Evolutionary conservation across 2,329 filamentous ascomycete genomes (phyloP).

Genomic region (Colletotrichum liriopes): DNA sequence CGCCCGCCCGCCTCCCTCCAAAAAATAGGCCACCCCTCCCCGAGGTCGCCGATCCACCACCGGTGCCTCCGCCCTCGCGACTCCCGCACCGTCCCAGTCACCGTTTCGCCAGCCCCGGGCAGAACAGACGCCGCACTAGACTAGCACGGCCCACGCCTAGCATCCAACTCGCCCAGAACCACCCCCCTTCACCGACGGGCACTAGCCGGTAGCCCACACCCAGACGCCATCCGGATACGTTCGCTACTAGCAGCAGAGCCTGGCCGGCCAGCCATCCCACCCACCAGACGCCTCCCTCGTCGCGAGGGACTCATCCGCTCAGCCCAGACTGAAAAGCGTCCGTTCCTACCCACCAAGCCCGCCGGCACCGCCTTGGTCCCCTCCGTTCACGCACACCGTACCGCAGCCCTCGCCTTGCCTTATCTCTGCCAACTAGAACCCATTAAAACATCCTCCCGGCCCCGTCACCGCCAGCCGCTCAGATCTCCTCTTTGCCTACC

Average conservation of each 20-base stretch:
- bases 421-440: background rate
- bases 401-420: background rate
- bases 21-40: background rate
- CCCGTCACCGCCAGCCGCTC: conserved; percentile 36
- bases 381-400: background rate
- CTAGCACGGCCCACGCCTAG: background rate
- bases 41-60: conserved; percentile 2
- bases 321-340: background rate
- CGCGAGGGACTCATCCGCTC: no score
- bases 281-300: background rate
- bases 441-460: background rate
- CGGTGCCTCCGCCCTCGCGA: background rate
- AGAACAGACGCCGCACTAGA: background rate
- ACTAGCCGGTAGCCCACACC: conserved; percentile 3
- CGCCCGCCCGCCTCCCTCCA: background rate
- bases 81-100: background rate
- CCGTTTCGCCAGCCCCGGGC: background rate
- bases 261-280: background rate
- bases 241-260: background rate
- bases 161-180: background rate
- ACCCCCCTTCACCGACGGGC: conserved; percentile 3
- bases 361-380: background rate
- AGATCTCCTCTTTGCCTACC: conserved; percentile 14
- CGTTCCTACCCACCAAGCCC: background rate
- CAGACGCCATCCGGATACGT: background rate